Evolutionary conservation across 2,329 filamentous ascomycete species (phyloP), one percentile per base, ranked within the genome.

Genomic region (Ophiostoma sp.): DNA sequence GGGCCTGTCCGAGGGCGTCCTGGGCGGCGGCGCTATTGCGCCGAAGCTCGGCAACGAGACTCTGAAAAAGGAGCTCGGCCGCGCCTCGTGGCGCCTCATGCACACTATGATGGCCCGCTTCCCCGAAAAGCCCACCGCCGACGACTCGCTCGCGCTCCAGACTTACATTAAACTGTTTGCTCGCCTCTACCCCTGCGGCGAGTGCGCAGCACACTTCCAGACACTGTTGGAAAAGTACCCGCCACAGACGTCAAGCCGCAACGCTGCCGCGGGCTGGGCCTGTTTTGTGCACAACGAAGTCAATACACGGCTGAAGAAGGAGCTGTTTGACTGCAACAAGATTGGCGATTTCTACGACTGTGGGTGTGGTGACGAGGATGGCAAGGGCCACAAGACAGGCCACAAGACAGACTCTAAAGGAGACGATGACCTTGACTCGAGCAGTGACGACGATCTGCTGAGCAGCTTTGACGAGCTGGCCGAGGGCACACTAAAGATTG

Each of bases 11-110:
- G 78, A 81, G 35, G 79, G 79, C 62, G 79, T 90, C 23, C 81
- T 93, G 31, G 83, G 84, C 23, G 91, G 90, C 70, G 87, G 87
- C 70, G 89, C 88, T 3, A 94, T 93, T 76, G 91, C 91, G 68
- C 89, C 91, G 1, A 93, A 92, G 80, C 82, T 95, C 69, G 92
- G 91, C 76, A 95, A 95, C 79, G 91, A 90, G 72, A 95, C 92
- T 7, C 82, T 87, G 69, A 95, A 94, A 67, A 44, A 67, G 27
- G 88, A 90, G 77, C 84, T 90, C 67, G 89, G 89, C 73, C 85
- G 87, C 72, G 87, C 89, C 33, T 86, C 87, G 48, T 91, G 89
- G 89, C 89, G 89, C 76, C 84, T 91, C 75, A 81, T 91, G 68
- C 89, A 91, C 78, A 90, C 89, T 2, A 90, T 89, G 84, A 87